Conservation (phyloP, 352 stramenopile genomes). For the Phytophthora pluvialis region DNA sequence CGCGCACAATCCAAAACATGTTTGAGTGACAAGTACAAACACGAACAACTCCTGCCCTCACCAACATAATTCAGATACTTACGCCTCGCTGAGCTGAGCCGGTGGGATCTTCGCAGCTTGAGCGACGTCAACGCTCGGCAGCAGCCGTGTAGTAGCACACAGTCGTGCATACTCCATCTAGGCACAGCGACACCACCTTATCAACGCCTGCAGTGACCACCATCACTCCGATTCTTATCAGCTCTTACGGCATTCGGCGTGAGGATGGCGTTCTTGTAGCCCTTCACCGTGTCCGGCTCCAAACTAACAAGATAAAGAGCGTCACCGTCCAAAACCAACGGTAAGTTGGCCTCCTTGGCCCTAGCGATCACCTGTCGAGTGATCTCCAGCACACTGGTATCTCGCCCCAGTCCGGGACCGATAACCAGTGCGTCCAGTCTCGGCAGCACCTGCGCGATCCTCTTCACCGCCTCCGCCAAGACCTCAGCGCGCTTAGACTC, state of each 20-base stretch:
- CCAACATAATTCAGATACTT: conserved; percentile 17
- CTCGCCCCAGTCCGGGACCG: conserved; percentile 93
- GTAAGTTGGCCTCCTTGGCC: conserved; percentile 73
- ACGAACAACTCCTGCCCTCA: neutral
- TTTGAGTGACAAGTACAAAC: neutral
- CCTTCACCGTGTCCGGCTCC: conserved; percentile 64
- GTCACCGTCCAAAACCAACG: conserved; percentile 96
- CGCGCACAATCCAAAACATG: neutral
- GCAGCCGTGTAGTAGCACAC: conserved; percentile 54
- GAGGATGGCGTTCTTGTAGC: conserved; percentile 84
- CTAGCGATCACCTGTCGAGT: conserved; percentile 68
- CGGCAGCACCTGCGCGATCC: conserved; percentile 62
- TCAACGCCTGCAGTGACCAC: neutral
- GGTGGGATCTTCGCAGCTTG: conserved; percentile 61
- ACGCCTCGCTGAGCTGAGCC: conserved; percentile 62
- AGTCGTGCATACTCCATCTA: conserved; percentile 89
- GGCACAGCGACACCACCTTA: conserved; percentile 1
- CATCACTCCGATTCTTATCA: neutral
- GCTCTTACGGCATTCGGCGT: conserved; percentile 92
- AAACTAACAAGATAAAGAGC: conserved; percentile 92
- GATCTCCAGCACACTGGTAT: conserved; percentile 87
- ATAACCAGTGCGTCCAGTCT: conserved; percentile 88
- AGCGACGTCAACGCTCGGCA: conserved; percentile 52
- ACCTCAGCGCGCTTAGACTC: conserved; percentile 30
- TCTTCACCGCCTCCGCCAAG: conserved; percentile 47